These are phyloP conservation scores for Ramaria rubella DNA, from an alignment of 768 basidiomycete species.

Conservation along the genomic window DNA sequence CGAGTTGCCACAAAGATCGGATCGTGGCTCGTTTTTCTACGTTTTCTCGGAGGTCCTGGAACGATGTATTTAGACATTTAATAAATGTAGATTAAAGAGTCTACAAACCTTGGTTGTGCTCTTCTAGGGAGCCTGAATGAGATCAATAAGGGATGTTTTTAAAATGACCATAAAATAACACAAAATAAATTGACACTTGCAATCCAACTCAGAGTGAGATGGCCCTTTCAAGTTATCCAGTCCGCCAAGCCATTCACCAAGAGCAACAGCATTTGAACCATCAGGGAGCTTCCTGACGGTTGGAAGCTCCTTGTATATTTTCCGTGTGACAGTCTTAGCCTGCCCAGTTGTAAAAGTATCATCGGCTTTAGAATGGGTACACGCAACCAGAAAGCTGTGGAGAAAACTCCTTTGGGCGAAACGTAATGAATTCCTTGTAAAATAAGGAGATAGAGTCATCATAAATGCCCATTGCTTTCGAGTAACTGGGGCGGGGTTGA, in stretches of 20 bases:
- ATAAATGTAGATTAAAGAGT: not conserved
- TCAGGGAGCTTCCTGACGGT: slow-evolving; percentile 36
- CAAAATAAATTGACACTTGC: not conserved
- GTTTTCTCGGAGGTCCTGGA: not conserved
- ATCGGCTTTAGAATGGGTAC: not conserved
- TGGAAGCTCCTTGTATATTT: slow-evolving; percentile 56
- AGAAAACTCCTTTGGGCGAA: not conserved
- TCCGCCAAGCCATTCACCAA: slow-evolving; percentile 38
- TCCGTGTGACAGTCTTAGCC: slow-evolving; percentile 35
- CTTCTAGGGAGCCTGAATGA: not conserved
- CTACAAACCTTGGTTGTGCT: not conserved
- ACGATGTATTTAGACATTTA: not conserved
- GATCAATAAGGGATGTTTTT: too few species aligned
- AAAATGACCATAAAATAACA: too few species aligned
- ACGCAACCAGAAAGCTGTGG: not conserved
- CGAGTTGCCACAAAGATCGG: not conserved
- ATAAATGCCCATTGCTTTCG: not conserved
- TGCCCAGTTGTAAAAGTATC: not conserved
- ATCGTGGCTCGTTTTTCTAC: not conserved
- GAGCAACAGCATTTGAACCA: slow-evolving; percentile 36
- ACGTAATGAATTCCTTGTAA: slow-evolving; percentile 1
- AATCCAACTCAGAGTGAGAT: not conserved
- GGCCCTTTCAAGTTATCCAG: slow-evolving; percentile 9
- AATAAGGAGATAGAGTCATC: not conserved
- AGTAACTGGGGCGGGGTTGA: not conserved